A percentile compares a stretch with the other conserved stretches of the same genome.
phyloP scores from a whole-genome alignment of 1,139 yeast species.

The Suhomyces taliae region DNA sequence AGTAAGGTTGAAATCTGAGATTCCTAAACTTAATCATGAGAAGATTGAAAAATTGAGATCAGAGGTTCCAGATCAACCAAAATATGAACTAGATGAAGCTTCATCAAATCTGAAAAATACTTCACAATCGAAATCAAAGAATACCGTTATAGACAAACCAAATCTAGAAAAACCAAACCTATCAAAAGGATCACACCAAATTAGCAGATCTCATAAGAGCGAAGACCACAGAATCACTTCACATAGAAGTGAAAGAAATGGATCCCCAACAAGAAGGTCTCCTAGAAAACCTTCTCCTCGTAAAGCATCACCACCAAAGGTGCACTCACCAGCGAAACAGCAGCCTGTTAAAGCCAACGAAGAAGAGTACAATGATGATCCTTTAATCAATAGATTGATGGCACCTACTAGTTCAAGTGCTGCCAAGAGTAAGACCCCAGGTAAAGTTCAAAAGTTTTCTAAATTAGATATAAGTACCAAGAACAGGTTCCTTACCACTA shows the following conservation, averaged over 20 bases:
- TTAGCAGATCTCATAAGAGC: no score
- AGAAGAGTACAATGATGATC: slow-evolving; percentile 8
- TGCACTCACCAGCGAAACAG: background rate
- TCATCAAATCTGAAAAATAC: background rate
- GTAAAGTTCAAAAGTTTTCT: slow-evolving; percentile 9
- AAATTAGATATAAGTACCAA: slow-evolving; percentile 14
- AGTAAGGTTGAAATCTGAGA: background rate
- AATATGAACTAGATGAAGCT: background rate
- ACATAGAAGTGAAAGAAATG: background rate
- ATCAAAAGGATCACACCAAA: background rate
- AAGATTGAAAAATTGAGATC: background rate
- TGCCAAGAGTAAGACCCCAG: slow-evolving; percentile 21
- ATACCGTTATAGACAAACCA: background rate
- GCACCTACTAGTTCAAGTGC: slow-evolving; percentile 34
- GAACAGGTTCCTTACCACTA: slow-evolving; percentile 39
- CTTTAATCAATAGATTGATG: slow-evolving; percentile 21
- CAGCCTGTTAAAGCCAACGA: slow-evolving; percentile 7
- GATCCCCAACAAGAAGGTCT: slow-evolving; percentile 7
- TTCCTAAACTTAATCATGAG: background rate
- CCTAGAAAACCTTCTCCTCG: background rate
- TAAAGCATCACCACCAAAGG: background rate
- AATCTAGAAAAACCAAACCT: background rate
- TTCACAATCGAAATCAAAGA: background rate
- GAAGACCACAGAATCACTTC: no score
- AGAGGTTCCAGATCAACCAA: background rate